A percentile compares a stretch with the other conserved stretches of the same genome.
phyloP scores from a whole-genome alignment of 306 rosid species.

The Trifolium dubium region DNA sequence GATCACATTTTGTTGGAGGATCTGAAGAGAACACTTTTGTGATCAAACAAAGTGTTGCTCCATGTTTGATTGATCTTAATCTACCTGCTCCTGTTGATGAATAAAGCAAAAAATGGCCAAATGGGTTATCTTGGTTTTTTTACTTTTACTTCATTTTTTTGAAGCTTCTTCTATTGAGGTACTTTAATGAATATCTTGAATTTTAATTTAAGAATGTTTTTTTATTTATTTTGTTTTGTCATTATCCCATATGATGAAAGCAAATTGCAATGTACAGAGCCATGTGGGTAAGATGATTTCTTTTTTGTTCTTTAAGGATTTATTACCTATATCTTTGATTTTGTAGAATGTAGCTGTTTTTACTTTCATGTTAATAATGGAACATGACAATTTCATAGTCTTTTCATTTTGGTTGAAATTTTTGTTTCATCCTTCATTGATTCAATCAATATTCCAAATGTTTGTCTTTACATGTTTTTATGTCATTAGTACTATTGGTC shows the following conservation, averaged over 20 bases:
- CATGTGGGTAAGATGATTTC: conserved; percentile 40
- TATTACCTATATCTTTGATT: conserved; percentile 36
- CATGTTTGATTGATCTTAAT: conserved; percentile 79
- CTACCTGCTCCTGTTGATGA: conserved; percentile 86
- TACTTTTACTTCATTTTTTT: conserved; percentile 43
- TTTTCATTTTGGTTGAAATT: conserved; percentile 38
- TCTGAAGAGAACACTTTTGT: conserved; percentile 57
- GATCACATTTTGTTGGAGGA: conserved; percentile 89
- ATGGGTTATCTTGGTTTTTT: conserved; percentile 41
- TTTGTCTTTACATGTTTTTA: conserved; percentile 13
- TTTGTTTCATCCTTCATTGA: conserved; percentile 33
- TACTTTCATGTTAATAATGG: conserved; percentile 44
- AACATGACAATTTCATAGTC: conserved; percentile 34
- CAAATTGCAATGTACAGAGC: conserved; percentile 55
- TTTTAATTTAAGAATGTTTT: conserved; percentile 42
- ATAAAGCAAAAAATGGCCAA: conserved; percentile 40
- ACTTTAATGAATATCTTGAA: conserved; percentile 41
- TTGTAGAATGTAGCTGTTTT: conserved; percentile 44
- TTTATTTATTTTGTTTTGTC: conserved; percentile 1
- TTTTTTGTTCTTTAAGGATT: conserved; percentile 35
- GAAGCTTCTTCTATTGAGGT: conserved; percentile 40
- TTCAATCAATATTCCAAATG: conserved; percentile 34
- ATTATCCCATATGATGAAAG: conserved; percentile 42
- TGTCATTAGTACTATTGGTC: neutral
- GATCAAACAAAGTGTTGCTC: conserved; percentile 49